A percentile compares a stretch with the other conserved stretches of the same genome.
Evolutionary conservation across 371 early-diverging fungal species (phyloP).

Genomic region (Lichtheimia ramosa): DNA sequence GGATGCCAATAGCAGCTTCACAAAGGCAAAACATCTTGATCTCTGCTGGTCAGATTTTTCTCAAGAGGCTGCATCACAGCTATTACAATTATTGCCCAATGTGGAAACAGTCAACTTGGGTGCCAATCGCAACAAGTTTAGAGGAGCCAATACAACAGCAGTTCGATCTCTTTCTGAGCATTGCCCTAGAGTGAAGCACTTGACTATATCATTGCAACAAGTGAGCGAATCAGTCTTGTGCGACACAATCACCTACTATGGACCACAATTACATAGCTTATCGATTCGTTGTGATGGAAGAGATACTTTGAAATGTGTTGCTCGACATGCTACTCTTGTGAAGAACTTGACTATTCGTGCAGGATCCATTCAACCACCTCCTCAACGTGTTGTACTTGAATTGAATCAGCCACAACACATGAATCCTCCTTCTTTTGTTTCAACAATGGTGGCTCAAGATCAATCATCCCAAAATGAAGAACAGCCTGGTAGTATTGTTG

Average conservation of each 20-base stretch:
- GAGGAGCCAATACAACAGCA: conserved; percentile 33
- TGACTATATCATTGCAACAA: conserved; percentile 44
- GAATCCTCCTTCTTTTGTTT: not conserved
- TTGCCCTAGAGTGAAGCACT: conserved; percentile 21
- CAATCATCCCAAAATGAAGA: conserved; percentile 6
- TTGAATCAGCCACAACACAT: not conserved
- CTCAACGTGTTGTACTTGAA: not conserved
- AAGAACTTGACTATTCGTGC: conserved; percentile 15
- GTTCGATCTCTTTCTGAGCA: conserved; percentile 15
- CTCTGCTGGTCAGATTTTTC: conserved; percentile 49
- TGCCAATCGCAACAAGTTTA: conserved; percentile 44
- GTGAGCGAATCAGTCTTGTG: conserved; percentile 31
- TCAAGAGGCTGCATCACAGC: conserved; percentile 19
- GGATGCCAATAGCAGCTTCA: not conserved
- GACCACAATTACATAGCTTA: conserved; percentile 24
- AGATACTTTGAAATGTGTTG: conserved; percentile 27
- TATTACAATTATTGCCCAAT: conserved; percentile 25
- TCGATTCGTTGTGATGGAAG: conserved; percentile 36
- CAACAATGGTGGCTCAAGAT: not conserved
- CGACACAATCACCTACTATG: conserved; percentile 26
- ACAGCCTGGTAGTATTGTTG: conserved; percentile 13
- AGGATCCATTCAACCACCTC: not conserved
- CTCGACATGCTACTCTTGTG: conserved; percentile 26
- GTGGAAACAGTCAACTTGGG: conserved; percentile 27
- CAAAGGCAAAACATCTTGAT: conserved; percentile 11